Base-by-base conservation (phyloP, 164 flowering plant genomes). In the Kalanchoe fedtschenkoi region DNA sequence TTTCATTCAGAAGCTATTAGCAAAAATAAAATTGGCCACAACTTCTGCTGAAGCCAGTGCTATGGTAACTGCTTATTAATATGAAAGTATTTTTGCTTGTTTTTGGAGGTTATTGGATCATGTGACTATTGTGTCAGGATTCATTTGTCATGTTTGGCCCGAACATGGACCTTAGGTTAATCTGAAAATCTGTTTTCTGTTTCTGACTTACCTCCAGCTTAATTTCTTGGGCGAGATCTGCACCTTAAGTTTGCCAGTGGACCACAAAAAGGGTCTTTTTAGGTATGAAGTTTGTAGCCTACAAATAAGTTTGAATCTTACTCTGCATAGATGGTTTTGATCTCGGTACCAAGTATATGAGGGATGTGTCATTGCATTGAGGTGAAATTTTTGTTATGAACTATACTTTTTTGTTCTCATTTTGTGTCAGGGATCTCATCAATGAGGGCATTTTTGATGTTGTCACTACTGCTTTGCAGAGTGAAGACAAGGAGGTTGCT, bases 401-500 rank as follows among this genome's bases (percentile, higher is more conserved):
- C 29, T 56, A 56, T 51, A 56, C 4, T n/a, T n/a, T 11, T 56
- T 56, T 13, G 35, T 28, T 32, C 6, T 26, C 34, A 32, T 43
- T n/a, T 21, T 43, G 0, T 2, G 21, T 22, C 66, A 95, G 99
- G 87, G 99, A 95, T 71, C 93, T 95, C 30, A 74, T 82, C 63
- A 91, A 68, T 77, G 97, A 91, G 80, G 99, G 97, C 54, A 80
- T 95, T 58, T 85, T 88, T 76, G 95, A 89, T 66, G 80, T 90
- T 66, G 75, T 95, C 33, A 70, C 81, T 44, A 93, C 87, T 62
- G 77, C 77, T 56, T 73, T 95, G 72, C 89, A 76, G 69, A 85
- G 80, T 80, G 71, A 76, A 66, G 99, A 95, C 72, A 83, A 87
- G 39, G 86, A 81, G 72, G 88, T 95, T 81, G 87, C 89, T 24